Base-by-base conservation (phyloP, 768 basidiomycete species). In the Kondoa malvinella region DNA sequence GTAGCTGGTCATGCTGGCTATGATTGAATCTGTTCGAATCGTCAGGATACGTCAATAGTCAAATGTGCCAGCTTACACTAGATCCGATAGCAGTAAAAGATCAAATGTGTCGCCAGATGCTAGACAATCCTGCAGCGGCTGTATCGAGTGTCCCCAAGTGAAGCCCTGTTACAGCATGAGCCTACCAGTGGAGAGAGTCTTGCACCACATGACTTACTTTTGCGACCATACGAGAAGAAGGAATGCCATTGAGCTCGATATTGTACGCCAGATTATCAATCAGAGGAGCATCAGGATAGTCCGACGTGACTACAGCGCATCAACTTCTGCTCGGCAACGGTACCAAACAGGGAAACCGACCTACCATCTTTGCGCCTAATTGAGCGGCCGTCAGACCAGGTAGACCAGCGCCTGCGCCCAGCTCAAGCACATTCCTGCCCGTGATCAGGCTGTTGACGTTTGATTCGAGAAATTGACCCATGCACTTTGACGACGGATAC, bases 351-450 rank as follows among this genome's bases (percentile, higher is more conserved):
- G 16, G 40, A 34, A 31, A 27, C 4, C 31, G 2, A 73, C 80
- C n/a, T 25, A 88, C 91, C 74, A 82, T 83, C 56, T 76, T 73
- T 0, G 91, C 90, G 0, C 86, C 87, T 68, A 84, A 85, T 56
- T 85, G 82, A 0, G 81, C 83, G 0, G 86, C 80, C 1, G 92
- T 82, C 4, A 99, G 80, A 2, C 87, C 84, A 0, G 95, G 95
- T 3, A 97, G 79, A 1, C 86, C 94, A 0, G 89, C 92, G 0
- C 92, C 95, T 0, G 95, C 95, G 0, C 95, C 95, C 0, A 97
- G 83, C 76, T 99, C 95, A 1, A 96, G 80, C 0, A 96, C 84
- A 29, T 73, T 76, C 34, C 77, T 79, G 3, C 77, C 77, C 0
- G 71, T 72, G 58, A 76, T 68, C 21, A 77, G 72, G 0, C 30